A percentile compares a stretch with the other conserved stretches of the same genome.
Evolutionary conservation across 2,329 filamentous ascomycete species (phyloP).

Genomic region (Fragosphaeria purpurea): DNA sequence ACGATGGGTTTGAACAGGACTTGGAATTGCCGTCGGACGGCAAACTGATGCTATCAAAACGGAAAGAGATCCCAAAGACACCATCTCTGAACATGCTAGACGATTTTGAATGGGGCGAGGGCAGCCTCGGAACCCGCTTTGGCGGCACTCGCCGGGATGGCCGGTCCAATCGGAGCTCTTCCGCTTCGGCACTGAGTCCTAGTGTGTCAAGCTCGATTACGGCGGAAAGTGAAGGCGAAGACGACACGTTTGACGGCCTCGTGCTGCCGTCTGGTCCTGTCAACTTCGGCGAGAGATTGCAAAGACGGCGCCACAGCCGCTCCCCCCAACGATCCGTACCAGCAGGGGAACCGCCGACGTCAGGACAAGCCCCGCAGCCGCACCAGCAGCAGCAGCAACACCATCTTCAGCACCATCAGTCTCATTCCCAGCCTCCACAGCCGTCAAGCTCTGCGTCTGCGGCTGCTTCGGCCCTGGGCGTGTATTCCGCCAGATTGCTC

Average conservation of each 20-base stretch:
- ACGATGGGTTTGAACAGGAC: constrained; percentile 64
- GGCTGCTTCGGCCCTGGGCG: constrained; percentile 2
- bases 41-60: constrained; percentile 53
- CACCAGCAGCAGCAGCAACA: constrained; percentile 21
- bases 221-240: constrained; percentile 86
- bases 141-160: constrained; percentile 74
- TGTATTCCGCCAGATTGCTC: constrained; percentile 7
- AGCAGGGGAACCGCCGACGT: too few species aligned
- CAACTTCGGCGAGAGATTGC: constrained; percentile 70
- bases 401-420: constrained; percentile 11
- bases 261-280: constrained; percentile 75
- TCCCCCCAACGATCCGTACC: constrained; percentile 37
- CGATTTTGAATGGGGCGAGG: constrained; percentile 90
- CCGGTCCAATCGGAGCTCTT: constrained; percentile 75
- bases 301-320: constrained; percentile 54
- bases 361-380: neutral
- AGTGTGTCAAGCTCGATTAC: constrained; percentile 88
- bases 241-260: constrained; percentile 84
- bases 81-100: constrained; percentile 51
- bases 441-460: neutral
- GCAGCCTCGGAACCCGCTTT: constrained; percentile 82
- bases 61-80: constrained; percentile 52
- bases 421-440: neutral
- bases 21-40: constrained; percentile 61
- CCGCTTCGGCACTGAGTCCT: constrained; percentile 79